Evolutionary conservation across 2,329 filamentous ascomycete genomes (phyloP).

Genomic region (Nannizziopsis arthrosporioides): DNA sequence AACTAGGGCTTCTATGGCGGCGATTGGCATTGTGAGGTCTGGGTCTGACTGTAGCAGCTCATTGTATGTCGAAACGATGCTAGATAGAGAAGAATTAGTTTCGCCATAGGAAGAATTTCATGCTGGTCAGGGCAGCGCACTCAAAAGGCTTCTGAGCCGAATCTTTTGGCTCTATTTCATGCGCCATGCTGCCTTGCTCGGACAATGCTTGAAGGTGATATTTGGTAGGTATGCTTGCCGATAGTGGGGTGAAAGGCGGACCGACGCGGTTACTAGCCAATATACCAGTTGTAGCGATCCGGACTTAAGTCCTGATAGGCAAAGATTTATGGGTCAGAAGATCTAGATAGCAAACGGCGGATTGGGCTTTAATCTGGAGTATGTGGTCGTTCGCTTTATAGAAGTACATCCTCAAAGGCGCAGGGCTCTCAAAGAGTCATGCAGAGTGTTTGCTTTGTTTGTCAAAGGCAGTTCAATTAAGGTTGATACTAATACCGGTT

Average conservation of each 20-base stretch:
- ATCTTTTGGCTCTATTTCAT: conserved; percentile 2
- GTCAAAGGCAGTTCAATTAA: conserved; percentile 18
- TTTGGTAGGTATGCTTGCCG: too few species aligned
- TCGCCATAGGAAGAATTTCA: background rate
- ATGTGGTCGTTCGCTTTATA: too few species aligned
- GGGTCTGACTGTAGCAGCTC: conserved; percentile 55
- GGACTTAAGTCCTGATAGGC: too few species aligned
- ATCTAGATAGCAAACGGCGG: too few species aligned
- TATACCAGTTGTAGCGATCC: too few species aligned
- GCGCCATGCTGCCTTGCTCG: conserved; percentile 1
- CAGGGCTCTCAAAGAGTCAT: background rate
- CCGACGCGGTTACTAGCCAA: too few species aligned
- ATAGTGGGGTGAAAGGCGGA: too few species aligned
- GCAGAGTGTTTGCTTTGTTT: conserved; percentile 29
- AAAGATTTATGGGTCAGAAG: too few species aligned
- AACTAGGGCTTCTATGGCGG: conserved; percentile 84
- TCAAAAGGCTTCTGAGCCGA: conserved; percentile 28
- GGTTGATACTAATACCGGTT: conserved; percentile 26
- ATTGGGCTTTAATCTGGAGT: too few species aligned
- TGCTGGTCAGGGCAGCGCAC: conserved; percentile 19
- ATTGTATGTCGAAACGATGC: conserved; percentile 55
- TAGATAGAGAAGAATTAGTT: conserved; percentile 17
- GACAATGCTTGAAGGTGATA: too few species aligned
- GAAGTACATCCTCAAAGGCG: background rate
- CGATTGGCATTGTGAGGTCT: conserved; percentile 88